phyloP scores from a whole-genome alignment of 169 alveolate species.

The Plasmodium vinckei region DNA sequence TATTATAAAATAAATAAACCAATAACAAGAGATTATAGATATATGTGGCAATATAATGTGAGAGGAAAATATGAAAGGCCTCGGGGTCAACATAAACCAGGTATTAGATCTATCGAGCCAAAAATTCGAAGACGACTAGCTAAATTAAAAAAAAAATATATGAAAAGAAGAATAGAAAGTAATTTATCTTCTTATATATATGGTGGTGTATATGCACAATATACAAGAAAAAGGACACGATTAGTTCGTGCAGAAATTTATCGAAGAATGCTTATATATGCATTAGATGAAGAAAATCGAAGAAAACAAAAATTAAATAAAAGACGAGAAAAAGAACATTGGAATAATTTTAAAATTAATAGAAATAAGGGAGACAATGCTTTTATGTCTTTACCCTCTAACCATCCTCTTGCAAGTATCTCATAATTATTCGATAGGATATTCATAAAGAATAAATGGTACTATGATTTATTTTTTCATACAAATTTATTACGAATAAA shows the following conservation, averaged over 20 bases:
- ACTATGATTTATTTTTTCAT: no score
- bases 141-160: constrained; percentile 75
- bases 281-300: constrained; percentile 82
- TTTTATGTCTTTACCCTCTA: constrained; percentile 69
- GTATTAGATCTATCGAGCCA: constrained; percentile 82
- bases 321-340: constrained; percentile 74
- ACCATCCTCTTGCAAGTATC: constrained; percentile 25
- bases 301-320: constrained; percentile 78
- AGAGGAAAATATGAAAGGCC: constrained; percentile 84
- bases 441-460: no score
- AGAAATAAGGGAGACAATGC: constrained; percentile 68
- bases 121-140: constrained; percentile 78
- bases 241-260: constrained; percentile 80
- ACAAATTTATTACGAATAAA: no score
- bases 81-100: constrained; percentile 90
- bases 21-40: constrained; percentile 88
- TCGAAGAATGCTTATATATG: constrained; percentile 81
- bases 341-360: constrained; percentile 76
- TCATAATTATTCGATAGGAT: background rate
- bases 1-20: constrained; percentile 79
- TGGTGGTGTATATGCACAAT: constrained; percentile 81
- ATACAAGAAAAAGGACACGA: constrained; percentile 75
- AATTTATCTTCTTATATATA: constrained; percentile 81
- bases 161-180: constrained; percentile 80
- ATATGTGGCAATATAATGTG: constrained; percentile 89